Percentiles rank a stretch among this genome's conserved stretches.
phyloP scores from a whole-genome alignment of 2,329 filamentous ascomycete genomes.

The Hawksworthiomyces lignivorus region DNA sequence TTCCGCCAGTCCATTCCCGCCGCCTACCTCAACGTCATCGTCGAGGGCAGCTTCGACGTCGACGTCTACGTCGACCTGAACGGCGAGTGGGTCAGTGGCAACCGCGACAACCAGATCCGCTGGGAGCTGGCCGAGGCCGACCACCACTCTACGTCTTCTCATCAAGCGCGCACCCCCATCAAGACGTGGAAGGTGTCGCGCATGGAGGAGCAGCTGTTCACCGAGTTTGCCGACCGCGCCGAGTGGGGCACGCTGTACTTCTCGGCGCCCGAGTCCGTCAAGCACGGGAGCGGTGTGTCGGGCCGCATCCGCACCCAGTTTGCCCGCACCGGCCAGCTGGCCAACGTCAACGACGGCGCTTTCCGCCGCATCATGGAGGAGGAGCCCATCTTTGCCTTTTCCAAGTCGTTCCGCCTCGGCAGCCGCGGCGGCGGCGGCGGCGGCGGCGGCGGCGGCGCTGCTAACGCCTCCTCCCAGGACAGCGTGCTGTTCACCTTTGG shows the following conservation, averaged over 20 bases:
- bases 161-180: slow-evolving; percentile 25
- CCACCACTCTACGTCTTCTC: slow-evolving; percentile 26
- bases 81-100: slow-evolving; percentile 75
- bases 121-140: slow-evolving; percentile 55
- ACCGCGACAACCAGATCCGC: slow-evolving; percentile 58
- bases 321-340: slow-evolving; percentile 56
- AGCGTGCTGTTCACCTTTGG: slow-evolving; percentile 67
- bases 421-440: background rate
- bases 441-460: background rate
- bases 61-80: slow-evolving; percentile 62
- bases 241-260: slow-evolving; percentile 83
- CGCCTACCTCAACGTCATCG: slow-evolving; percentile 65
- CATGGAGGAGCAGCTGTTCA: slow-evolving; percentile 58
- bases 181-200: slow-evolving; percentile 62
- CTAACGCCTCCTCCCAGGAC: slow-evolving; percentile 32
- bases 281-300: slow-evolving; percentile 66
- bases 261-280: slow-evolving; percentile 58
- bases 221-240: slow-evolving; percentile 63
- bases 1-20: slow-evolving; percentile 76
- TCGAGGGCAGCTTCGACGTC: slow-evolving; percentile 57
- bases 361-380: slow-evolving; percentile 68
- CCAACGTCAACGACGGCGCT: slow-evolving; percentile 39
- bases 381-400: slow-evolving; percentile 75
- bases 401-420: slow-evolving; percentile 50
- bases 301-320: slow-evolving; percentile 59